Conservation (phyloP, 148 eudicot genomes). For the Vaccinium macrocarpon region DNA sequence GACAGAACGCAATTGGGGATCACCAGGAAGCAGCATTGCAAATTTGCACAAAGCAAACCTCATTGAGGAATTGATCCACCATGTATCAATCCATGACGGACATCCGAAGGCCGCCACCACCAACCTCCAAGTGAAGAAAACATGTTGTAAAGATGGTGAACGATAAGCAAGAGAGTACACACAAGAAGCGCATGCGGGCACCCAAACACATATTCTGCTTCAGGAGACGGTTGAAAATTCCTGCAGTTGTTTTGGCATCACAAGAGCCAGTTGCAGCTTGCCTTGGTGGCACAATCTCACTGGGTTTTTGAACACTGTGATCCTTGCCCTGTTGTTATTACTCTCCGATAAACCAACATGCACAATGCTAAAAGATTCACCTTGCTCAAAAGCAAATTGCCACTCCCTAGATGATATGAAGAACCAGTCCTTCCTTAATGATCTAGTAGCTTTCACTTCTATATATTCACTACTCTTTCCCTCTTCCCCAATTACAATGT, state of each 20-base stretch:
- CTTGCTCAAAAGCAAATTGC: slow-evolving; percentile 81
- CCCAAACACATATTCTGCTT: neutral
- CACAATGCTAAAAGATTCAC: slow-evolving; percentile 72
- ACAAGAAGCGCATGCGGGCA: neutral
- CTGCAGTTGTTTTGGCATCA: slow-evolving; percentile 37
- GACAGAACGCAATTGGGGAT: neutral
- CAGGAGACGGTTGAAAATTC: slow-evolving; percentile 2
- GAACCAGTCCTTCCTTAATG: slow-evolving; percentile 68
- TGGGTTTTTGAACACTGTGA: slow-evolving; percentile 67
- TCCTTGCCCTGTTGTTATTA: slow-evolving; percentile 33
- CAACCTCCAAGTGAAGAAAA: neutral
- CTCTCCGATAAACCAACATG: slow-evolving; percentile 48
- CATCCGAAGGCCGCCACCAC: neutral
- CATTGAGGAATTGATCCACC: neutral
- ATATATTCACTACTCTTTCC: slow-evolving; percentile 48
- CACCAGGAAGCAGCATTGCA: neutral
- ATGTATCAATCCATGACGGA: neutral
- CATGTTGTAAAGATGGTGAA: neutral
- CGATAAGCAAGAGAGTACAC: neutral
- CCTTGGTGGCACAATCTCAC: slow-evolving; percentile 59
- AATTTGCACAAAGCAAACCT: slow-evolving; percentile 3
- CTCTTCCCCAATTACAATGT: slow-evolving; percentile 53
- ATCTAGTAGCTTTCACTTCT: slow-evolving; percentile 85
- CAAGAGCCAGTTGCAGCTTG: slow-evolving; percentile 58
- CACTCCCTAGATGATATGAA: slow-evolving; percentile 74